Evolutionary conservation across 352 stramenopile species (phyloP), one percentile per base, ranked within the genome.

Genomic region (Pythium monospermum): DNA sequence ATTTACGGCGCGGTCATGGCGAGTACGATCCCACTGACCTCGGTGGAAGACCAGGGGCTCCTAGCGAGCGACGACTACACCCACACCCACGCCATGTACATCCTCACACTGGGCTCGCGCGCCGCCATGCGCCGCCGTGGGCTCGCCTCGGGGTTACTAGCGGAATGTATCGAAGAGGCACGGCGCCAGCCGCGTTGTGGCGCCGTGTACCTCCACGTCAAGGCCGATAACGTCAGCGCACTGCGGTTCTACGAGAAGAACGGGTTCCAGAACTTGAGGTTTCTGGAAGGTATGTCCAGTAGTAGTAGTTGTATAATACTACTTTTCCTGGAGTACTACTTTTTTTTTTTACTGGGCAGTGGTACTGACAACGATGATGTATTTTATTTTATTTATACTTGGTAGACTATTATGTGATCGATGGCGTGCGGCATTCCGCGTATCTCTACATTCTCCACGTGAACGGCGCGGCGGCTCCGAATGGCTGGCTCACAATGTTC

Each of bases 201-300:
- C 22, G 91, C 88, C 0, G 74, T 98, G 13, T 99, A 98, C 64
- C 72, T 99, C 25, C 96, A 99, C 69, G 96, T 98, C 10, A 98
- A 98, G 61, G 94, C 85, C 6, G 95, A 97, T 62, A 99, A 99
- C 62, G 28, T 79, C 18, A 85, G 78, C 19, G 96, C 96, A 0
- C 82, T 98, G 61, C 79, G 81, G 55, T 98, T 99, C 59, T 99
- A 99, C 70, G 93, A 98, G 78, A 91, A 94, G 61, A 90, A 98
- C 49, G 92, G 90, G 7, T 99, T 99, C 59, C 78, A 83, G 46
- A 90, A 90, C 53, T 68, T 98, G 31, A 80, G 89, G 30, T 94
- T 88, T 54, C 91, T 98, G 39, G 64, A 94, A 84, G 86, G 88
- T 96, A 48, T 23, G 47, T 22, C n/a, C 37, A 26, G 7, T 22